Evolutionary conservation across 352 stramenopile genomes (phyloP).

Genomic region (Pythium sukuiense): DNA sequence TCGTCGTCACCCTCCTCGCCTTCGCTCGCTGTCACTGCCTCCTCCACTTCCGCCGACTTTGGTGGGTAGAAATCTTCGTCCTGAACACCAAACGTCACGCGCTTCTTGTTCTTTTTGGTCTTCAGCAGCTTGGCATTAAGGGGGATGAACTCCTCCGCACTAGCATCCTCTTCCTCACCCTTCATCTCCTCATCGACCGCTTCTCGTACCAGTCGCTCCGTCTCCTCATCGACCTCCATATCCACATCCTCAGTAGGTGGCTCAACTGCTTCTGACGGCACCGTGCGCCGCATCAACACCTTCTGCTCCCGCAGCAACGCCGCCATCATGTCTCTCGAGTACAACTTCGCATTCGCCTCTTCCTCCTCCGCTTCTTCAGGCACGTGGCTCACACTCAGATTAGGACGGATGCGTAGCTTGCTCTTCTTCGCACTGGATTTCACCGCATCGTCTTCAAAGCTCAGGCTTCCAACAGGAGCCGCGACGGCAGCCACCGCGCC

Average conservation of each 20-base stretch:
- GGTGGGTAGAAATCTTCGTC: constrained; percentile 25
- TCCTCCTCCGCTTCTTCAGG: constrained; percentile 26
- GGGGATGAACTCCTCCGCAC: constrained; percentile 63
- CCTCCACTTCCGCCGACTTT: constrained; percentile 50
- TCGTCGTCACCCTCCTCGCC: constrained; percentile 43
- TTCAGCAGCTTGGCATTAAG: constrained; percentile 49
- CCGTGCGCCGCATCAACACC: constrained; percentile 34
- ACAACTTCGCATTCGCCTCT: constrained; percentile 23
- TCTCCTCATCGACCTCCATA: constrained; percentile 1
- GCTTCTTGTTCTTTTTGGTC: constrained; percentile 41
- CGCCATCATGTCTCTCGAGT: constrained; percentile 61
- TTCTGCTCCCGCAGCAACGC: constrained; percentile 69
- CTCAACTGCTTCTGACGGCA: neutral
- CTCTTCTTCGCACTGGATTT: constrained; percentile 26
- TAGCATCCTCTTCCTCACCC: constrained; percentile 30
- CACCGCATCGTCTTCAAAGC: constrained; percentile 47
- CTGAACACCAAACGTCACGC: constrained; percentile 66
- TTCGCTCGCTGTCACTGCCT: constrained; percentile 27
- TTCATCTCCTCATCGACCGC: constrained; percentile 38
- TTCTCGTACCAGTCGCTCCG: constrained; percentile 14
- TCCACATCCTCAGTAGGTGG: neutral
- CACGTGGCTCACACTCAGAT: constrained; percentile 35
- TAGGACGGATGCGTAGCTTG: constrained; percentile 74
- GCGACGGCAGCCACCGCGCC: neutral
- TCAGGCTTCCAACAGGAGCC: constrained; percentile 32